Evolutionary conservation across 768 basidiomycete genomes (phyloP), one percentile per base, ranked within the genome.

Genomic region (Suillus paluster): DNA sequence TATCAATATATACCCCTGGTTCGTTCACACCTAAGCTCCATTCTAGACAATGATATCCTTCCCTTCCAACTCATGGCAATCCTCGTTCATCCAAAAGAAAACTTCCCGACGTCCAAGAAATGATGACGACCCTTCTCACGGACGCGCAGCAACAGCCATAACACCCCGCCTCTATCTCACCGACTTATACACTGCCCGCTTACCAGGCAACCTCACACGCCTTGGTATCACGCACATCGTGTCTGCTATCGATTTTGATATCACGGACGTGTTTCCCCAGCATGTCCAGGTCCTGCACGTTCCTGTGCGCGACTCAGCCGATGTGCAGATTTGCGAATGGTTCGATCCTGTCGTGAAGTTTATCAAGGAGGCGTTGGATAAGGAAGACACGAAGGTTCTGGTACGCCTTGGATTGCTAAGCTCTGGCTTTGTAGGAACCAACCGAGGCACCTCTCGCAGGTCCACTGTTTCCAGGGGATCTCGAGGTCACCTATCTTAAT

Each of bases 221-320:
- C 81, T 91, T 7, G 88, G 88, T 14, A 84, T 92, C 65, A 93
- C 91, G 1, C 92, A 93, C 75, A 77, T 93, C 63, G 73, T 93
- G 30, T 89, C 87, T 27, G 81, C 88, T 36, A 63, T 92, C 50
- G 89, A 92, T 60, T 65, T 75, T 39, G 75, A 75, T 21, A 27
- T 73, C 44, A 56, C 66, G 42, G 60, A 52, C 49, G 65, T 66
- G 11, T 72, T 77, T 23, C 69, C 67, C 10, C 56, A 60, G 15
- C 60, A 23, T 2, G 80, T 90, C 59, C 72, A 75, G 23, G 75
- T 68, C 25, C 72, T 92, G 62, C 87, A 86, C 64, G 79, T 94
- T 42, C 68, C 76, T 14, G 63, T 88, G 33, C 70, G 71, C 44
- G 86, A 88, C 70, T 69, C 70, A 19, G 54, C 69, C 1, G 68